Conservation (phyloP, 2,329 filamentous ascomycete species). For the Macrophomina tecta region DNA sequence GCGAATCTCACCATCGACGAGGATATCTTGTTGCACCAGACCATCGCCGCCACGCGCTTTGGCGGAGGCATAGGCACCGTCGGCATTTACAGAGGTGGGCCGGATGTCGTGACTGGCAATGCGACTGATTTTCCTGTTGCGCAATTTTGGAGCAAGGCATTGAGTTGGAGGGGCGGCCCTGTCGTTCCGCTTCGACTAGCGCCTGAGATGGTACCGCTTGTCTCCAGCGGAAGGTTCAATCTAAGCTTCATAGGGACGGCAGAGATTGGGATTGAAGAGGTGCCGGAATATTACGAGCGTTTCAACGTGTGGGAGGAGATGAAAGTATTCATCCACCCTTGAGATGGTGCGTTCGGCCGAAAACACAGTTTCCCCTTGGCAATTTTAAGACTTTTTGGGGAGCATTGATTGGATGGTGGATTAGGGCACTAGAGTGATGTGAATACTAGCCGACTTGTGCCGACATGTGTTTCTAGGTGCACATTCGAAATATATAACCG, state of each 20-base stretch:
- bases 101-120: constrained; percentile 35
- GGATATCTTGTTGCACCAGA: too few species aligned
- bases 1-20: constrained; percentile 31
- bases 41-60: too few species aligned
- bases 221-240: constrained; percentile 31
- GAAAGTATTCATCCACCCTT: constrained; percentile 34
- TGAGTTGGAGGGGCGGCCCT: constrained; percentile 30
- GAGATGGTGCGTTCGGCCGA: too few species aligned
- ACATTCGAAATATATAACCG: too few species aligned
- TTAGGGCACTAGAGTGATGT: too few species aligned
- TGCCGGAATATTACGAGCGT: constrained; percentile 32
- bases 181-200: constrained; percentile 30
- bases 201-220: constrained; percentile 30
- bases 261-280: constrained; percentile 33
- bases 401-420: too few species aligned
- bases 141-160: constrained; percentile 28
- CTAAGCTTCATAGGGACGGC: constrained; percentile 32
- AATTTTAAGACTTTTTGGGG: too few species aligned
- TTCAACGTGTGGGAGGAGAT: constrained; percentile 32
- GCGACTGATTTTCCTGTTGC: constrained; percentile 34
- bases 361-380: too few species aligned
- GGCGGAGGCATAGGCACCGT: too few species aligned
- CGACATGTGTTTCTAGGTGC: too few species aligned
- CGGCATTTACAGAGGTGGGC: too few species aligned
- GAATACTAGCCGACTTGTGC: too few species aligned